A percentile compares a stretch with the other conserved stretches of the same genome.
Conservation (phyloP, 108 stramenopile genomes). For the Nitzschia putrida region DNA sequence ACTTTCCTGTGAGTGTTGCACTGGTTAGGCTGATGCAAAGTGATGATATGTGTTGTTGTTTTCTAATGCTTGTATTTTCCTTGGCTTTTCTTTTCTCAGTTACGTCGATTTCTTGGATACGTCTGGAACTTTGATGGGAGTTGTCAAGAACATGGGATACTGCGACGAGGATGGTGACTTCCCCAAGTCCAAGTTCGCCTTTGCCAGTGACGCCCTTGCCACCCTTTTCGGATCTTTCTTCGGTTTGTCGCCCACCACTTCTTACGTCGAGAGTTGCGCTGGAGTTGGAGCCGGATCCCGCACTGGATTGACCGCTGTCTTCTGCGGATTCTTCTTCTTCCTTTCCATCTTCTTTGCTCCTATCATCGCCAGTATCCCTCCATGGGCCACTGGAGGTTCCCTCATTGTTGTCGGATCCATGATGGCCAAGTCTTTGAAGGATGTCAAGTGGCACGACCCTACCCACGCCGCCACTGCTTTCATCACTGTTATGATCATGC, state of each 20-base stretch:
- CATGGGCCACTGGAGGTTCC: constrained; percentile 84
- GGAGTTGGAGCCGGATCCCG: constrained; percentile 66
- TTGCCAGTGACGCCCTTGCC: constrained; percentile 58
- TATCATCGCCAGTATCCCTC: constrained; percentile 76
- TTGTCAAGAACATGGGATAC: constrained; percentile 44
- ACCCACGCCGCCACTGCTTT: constrained; percentile 78
- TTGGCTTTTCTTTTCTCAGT: constrained; percentile 15
- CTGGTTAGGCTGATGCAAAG: neutral
- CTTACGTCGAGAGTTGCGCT: constrained; percentile 68
- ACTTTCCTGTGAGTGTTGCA: constrained; percentile 28
- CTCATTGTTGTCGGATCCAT: constrained; percentile 77
- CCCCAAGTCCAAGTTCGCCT: constrained; percentile 49
- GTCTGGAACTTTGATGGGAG: constrained; percentile 50
- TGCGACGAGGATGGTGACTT: constrained; percentile 65
- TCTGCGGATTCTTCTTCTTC: constrained; percentile 55
- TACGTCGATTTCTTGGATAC: constrained; percentile 73
- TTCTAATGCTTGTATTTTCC: neutral
- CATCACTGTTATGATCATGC: constrained; percentile 82
- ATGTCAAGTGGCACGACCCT: constrained; percentile 75
- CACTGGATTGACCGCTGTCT: constrained; percentile 64
- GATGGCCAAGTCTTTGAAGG: constrained; percentile 57
- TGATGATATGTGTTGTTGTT: neutral
- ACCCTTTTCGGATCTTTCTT: constrained; percentile 70
- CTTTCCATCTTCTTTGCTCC: constrained; percentile 79
- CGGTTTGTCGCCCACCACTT: constrained; percentile 64